Conservation (phyloP, 768 basidiomycete species). For the Leucocoprinus birnbaumii region DNA sequence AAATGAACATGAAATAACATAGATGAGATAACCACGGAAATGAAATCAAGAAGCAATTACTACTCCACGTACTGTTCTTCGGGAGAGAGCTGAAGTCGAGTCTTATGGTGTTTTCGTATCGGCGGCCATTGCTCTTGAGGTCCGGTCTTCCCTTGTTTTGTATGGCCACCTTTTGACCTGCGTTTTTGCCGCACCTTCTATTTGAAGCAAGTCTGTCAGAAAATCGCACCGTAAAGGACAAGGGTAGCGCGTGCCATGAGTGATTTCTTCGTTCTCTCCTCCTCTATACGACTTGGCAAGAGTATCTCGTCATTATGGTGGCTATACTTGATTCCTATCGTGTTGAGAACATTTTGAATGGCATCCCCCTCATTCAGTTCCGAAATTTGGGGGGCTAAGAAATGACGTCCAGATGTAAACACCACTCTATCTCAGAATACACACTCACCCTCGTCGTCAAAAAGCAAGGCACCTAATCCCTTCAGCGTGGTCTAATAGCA, state of each 20-base stretch:
- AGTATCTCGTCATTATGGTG: slow-evolving; percentile 76
- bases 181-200: slow-evolving; percentile 29
- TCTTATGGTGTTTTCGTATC: slow-evolving; percentile 52
- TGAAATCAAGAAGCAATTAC: not conserved
- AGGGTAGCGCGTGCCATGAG: slow-evolving; percentile 37
- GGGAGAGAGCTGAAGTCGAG: slow-evolving; percentile 38
- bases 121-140: slow-evolving; percentile 64
- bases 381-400: slow-evolving; percentile 31
- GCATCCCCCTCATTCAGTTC: slow-evolving; percentile 39
- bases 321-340: slow-evolving; percentile 66
- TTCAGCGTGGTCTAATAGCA: slow-evolving; percentile 44
- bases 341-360: slow-evolving; percentile 51
- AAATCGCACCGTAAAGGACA: too few species aligned
- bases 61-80: slow-evolving; percentile 42
- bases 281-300: slow-evolving; percentile 64
- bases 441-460: slow-evolving; percentile 59
- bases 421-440: not conserved
- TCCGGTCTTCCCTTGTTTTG: slow-evolving; percentile 16
- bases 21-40: slow-evolving; percentile 9
- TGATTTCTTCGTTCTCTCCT: slow-evolving; percentile 53
- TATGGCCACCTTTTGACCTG: slow-evolving; percentile 17
- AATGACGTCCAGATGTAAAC: not conserved
- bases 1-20: not conserved
- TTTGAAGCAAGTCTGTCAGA: too few species aligned
- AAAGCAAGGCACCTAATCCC: slow-evolving; percentile 64